Base-by-base conservation (phyloP, 108 stramenopile genomes). In the Licmophora abbreviata region DNA sequence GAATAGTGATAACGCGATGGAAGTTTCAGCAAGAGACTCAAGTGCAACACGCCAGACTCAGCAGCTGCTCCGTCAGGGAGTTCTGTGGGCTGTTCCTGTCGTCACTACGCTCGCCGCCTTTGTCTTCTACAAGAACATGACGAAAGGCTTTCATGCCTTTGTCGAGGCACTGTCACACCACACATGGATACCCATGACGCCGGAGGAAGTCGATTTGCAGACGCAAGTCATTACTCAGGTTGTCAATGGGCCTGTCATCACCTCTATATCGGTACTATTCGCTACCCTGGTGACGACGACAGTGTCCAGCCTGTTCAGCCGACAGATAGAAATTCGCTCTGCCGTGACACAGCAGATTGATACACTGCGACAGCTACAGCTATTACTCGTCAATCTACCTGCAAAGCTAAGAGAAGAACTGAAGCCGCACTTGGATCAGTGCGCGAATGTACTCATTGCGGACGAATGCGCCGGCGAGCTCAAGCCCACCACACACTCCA, bases 121-220 rank as follows among this genome's bases (percentile, higher is more conserved):
- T n/a, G n/a, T n/a, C n/a, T n/a, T n/a, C n/a, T n/a, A n/a, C n/a
- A n/a, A n/a, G n/a, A n/a, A n/a, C n/a, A n/a, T n/a, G n/a, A n/a
- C n/a, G n/a, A n/a, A n/a, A n/a, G 36, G 25, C 17, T 72, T 65
- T 51, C 38, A 28, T 12, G 14, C 27, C 23, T 2, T 51, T 11
- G n/a, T 72, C n/a, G 64, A 72, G 29, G 34, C 33, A 0, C 12
- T 72, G 28, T 40, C 68, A 23, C 32, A 66, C 1, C 55, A 61
- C 20, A 64, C 54, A 11, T 88, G 78, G 76, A 74, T 72, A 21
- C 57, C 71, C 17, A 81, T 83, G n/a, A n/a, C n/a, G n/a, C n/a
- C n/a, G 0, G 85, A 87, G 48, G 85, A 81, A 21, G 81, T 78
- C 23, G 52, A 50, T 23, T 83, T 80, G 23, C 44, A 46, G 21